These are phyloP conservation scores for Salvia miltiorrhiza DNA, from an alignment of 257 asterid species.

Conservation along the genomic window DNA sequence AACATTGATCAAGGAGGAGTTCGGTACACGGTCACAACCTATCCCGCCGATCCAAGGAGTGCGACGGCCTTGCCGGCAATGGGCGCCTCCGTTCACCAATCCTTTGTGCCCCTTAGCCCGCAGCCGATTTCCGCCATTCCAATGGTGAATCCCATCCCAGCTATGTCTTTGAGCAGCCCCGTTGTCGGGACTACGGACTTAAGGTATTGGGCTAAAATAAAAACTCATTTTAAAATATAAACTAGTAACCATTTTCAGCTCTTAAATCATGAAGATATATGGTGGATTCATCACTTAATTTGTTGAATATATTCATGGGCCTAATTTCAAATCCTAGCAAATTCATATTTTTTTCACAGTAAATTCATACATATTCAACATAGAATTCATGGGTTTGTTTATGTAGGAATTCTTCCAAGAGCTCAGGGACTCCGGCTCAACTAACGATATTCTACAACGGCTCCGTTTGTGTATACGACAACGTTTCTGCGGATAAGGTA, in stretches of 20 bases:
- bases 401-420: slow-evolving; percentile 42
- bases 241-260: too few species aligned
- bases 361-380: too few species aligned
- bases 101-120: slow-evolving; percentile 25
- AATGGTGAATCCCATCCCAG: slow-evolving; percentile 27
- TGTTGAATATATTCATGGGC: neutral
- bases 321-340: too few species aligned
- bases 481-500: slow-evolving; percentile 76
- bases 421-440: slow-evolving; percentile 55
- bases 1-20: slow-evolving; percentile 38
- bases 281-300: too few species aligned
- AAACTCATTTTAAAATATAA: too few species aligned
- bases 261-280: too few species aligned
- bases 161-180: slow-evolving; percentile 27
- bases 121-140: slow-evolving; percentile 33
- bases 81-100: slow-evolving; percentile 6
- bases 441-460: slow-evolving; percentile 83
- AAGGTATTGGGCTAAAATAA: too few species aligned
- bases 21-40: slow-evolving; percentile 37
- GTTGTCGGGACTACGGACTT: slow-evolving; percentile 61
- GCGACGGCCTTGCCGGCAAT: slow-evolving; percentile 22
- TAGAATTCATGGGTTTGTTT: too few species aligned
- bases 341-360: too few species aligned
- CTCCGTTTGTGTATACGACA: slow-evolving; percentile 71
- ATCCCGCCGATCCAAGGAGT: slow-evolving; percentile 28